These are phyloP conservation scores for Claviceps sp. DNA, from an alignment of 2,329 filamentous ascomycete genomes.

Conservation along the genomic window DNA sequence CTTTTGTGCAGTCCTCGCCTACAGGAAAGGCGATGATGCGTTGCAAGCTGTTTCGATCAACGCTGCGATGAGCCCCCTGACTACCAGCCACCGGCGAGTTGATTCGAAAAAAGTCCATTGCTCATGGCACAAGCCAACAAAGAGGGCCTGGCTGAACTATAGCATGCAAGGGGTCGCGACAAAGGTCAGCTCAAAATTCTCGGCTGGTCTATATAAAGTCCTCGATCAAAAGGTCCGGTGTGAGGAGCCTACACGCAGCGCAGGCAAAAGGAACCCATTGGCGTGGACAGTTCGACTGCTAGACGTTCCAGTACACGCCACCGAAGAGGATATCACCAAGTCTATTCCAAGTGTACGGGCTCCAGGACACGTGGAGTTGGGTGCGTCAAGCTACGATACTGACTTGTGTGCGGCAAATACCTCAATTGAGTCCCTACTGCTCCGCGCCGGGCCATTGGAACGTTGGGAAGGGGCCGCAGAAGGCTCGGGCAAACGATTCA, in stretches of 20 bases:
- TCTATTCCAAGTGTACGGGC: not conserved
- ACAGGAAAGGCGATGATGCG: not conserved
- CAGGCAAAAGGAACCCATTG: not conserved
- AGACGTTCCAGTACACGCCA: not conserved
- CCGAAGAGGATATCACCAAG: not conserved
- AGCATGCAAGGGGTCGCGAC: constrained; percentile 8
- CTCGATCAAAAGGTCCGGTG: not conserved
- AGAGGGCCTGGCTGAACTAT: constrained; percentile 19
- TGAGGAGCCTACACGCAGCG: constrained; percentile 4
- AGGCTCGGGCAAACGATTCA: constrained; percentile 19
- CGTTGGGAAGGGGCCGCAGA: constrained; percentile 16
- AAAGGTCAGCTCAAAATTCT: constrained; percentile 11
- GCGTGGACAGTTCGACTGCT: constrained; percentile 1
- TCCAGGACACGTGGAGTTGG: constrained; percentile 6
- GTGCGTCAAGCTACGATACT: constrained; percentile 12
- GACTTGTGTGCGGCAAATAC: constrained; percentile 6
- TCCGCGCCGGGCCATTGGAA: constrained; percentile 19
- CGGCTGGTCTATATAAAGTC: not conserved
- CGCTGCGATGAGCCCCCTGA: constrained; percentile 7
- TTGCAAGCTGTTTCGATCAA: constrained; percentile 4
- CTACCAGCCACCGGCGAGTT: constrained; percentile 15
- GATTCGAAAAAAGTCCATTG: constrained; percentile 21
- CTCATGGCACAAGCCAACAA: constrained; percentile 23
- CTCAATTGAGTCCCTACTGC: constrained; percentile 17
- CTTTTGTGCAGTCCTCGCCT: not conserved